Evolutionary conservation across 208 protist genomes (phyloP), one percentile per base, ranked within the genome.

Genomic region (Herpetomonas tarakana): DNA sequence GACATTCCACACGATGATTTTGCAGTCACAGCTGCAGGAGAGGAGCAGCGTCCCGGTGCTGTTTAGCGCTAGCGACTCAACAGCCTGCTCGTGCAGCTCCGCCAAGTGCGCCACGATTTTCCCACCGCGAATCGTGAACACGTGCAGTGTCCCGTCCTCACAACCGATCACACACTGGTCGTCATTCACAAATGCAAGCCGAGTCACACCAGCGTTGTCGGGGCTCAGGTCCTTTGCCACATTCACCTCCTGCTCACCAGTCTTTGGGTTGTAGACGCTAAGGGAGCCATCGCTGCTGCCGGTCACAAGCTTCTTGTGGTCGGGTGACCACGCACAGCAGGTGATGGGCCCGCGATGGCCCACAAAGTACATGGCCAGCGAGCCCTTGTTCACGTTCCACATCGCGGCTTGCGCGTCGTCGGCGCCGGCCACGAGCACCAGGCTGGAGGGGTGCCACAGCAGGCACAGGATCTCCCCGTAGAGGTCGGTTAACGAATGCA

Each of bases 391-490:
- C 2, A 87, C 77, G 55, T 94, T 97, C 94, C 95, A 98, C 94
- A 99, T 97, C 39, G 87, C 97, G 12, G 81, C 74, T 62, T 97
- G 95, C 45, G 82, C 83, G 61, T 98, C 96, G 38, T 88, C 78
- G 21, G 83, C 86, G 22, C 95, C 93, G 25, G 83, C 93, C 26
- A 97, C 71, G 14, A 98, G 56, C 6, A 98, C 55, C 39, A 90
- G 81, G 45, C 95, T 96, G 31, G 88, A 91, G 11, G 91, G 91
- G 69, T 98, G 97, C 96, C 97, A 98, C 41, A 96, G 76, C 3
- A 93, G 72, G 3, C 74, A 76, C 71, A 86, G 68, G 30, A 96
- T 74, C 61, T 93, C 88, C 35, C 86, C 86, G 44, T 81, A 89
- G 7, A 94, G 74, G 53, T 96, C 94, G 4, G 89, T 83, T 0